Conservation (phyloP, 2,329 filamentous ascomycete genomes). For the Curvularia verruculosa region DNA sequence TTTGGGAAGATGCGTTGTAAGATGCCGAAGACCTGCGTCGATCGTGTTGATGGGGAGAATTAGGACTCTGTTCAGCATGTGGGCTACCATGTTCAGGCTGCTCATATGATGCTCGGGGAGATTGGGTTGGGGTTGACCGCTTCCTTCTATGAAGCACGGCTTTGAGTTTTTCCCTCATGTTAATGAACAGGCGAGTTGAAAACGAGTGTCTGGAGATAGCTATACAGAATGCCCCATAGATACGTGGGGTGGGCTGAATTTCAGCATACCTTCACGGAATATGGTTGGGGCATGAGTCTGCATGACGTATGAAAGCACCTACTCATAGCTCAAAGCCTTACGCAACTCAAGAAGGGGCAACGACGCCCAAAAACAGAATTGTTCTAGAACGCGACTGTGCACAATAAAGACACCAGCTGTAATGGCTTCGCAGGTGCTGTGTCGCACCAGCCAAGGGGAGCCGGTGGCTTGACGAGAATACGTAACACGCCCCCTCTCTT, state of each 20-base stretch:
- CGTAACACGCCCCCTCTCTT: background rate
- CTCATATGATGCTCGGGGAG: conserved; percentile 14
- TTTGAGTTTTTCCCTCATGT: conserved; percentile 28
- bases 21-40: background rate
- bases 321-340: background rate
- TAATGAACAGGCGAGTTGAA: background rate
- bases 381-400: conserved; percentile 8
- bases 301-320: conserved; percentile 16
- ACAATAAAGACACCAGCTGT: background rate
- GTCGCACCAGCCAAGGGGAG: background rate
- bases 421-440: conserved; percentile 7
- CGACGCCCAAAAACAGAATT: conserved; percentile 1
- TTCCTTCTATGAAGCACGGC: conserved; percentile 22
- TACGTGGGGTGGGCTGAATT: background rate
- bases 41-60: background rate
- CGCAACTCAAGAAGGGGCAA: background rate
- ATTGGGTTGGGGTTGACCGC: conserved; percentile 13
- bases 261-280: background rate
- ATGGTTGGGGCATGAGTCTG: conserved; percentile 8
- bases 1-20: conserved; percentile 6
- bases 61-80: conserved; percentile 5
- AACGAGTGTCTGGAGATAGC: background rate
- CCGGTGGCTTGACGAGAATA: conserved; percentile 6
- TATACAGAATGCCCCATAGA: conserved; percentile 1
- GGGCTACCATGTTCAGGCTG: conserved; percentile 9